phyloP scores from a whole-genome alignment of 2,329 filamentous ascomycete genomes.

The Xylariaceae sp. region DNA sequence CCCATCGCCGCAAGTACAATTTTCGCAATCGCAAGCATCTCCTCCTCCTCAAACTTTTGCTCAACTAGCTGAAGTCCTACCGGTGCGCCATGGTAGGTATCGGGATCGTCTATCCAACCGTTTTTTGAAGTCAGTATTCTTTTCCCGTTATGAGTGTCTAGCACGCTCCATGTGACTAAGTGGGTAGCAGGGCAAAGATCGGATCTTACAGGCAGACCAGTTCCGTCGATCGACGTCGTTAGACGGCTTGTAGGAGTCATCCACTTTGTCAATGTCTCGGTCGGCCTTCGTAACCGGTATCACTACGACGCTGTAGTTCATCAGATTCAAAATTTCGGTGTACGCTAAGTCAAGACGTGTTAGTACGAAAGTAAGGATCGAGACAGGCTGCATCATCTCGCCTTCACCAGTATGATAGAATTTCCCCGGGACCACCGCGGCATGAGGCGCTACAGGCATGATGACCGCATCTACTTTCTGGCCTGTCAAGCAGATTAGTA shows the following conservation, averaged over 20 bases:
- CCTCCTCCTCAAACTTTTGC: constrained; percentile 50
- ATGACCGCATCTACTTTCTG: constrained; percentile 56
- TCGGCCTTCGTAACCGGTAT: constrained; percentile 56
- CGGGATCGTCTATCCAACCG: constrained; percentile 41
- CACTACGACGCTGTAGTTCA: constrained; percentile 54
- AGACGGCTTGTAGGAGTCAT: constrained; percentile 36
- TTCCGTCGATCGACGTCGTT: constrained; percentile 41
- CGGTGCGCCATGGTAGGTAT: constrained; percentile 45
- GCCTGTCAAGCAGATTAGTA: constrained; percentile 24
- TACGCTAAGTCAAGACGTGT: constrained; percentile 26
- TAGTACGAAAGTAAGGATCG: neutral
- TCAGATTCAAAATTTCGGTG: constrained; percentile 45
- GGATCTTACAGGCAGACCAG: constrained; percentile 48
- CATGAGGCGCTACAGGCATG: constrained; percentile 47
- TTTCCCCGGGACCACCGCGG: constrained; percentile 45
- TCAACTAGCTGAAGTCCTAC: constrained; percentile 48
- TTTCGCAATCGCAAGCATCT: constrained; percentile 43
- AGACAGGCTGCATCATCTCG: no score
- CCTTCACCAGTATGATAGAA: constrained; percentile 37
- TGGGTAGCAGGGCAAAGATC: no score
- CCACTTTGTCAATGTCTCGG: constrained; percentile 44
- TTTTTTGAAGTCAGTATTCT: neutral
- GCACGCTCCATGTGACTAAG: no score
- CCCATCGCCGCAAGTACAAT: constrained; percentile 22
- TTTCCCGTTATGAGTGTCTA: no score